A percentile compares a stretch with the other conserved stretches of the same genome.
Conservation (phyloP, 179 eudicot species). For the Sideroxylon spinosum region DNA sequence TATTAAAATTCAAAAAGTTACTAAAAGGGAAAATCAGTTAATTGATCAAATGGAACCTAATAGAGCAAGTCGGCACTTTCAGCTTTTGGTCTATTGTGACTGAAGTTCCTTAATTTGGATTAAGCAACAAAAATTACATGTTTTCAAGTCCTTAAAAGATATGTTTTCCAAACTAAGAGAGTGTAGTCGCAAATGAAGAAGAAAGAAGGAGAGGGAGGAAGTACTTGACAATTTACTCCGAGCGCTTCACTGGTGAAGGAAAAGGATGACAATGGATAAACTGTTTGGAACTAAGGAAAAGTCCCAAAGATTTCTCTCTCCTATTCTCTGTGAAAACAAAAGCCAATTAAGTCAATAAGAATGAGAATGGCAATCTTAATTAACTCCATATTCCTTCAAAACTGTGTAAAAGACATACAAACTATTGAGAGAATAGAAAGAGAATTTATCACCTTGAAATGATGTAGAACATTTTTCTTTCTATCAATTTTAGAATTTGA, state of each 20-base stretch:
- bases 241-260: too few relatives aligned
- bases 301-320: slow-evolving; percentile 64
- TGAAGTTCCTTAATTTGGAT: not conserved
- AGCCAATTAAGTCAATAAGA: not conserved
- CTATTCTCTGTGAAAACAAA: slow-evolving; percentile 45
- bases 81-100: too few relatives aligned
- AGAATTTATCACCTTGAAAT: slow-evolving; percentile 23
- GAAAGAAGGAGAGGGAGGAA: too few relatives aligned
- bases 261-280: too few relatives aligned
- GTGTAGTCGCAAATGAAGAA: too few relatives aligned
- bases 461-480: slow-evolving; percentile 18
- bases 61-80: too few relatives aligned
- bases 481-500: slow-evolving; percentile 16
- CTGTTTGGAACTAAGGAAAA: slow-evolving; percentile 42
- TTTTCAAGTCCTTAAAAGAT: too few relatives aligned
- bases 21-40: not conserved
- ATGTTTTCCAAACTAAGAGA: too few relatives aligned
- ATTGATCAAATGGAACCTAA: not conserved
- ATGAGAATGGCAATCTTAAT: not conserved
- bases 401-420: not conserved
- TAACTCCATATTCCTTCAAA: not conserved
- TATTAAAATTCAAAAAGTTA: not conserved
- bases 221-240: too few relatives aligned
- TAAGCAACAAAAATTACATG: not conserved
- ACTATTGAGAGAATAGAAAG: not conserved